Conservation (phyloP, 345 rosid species). For the Brassica cretica region DNA sequence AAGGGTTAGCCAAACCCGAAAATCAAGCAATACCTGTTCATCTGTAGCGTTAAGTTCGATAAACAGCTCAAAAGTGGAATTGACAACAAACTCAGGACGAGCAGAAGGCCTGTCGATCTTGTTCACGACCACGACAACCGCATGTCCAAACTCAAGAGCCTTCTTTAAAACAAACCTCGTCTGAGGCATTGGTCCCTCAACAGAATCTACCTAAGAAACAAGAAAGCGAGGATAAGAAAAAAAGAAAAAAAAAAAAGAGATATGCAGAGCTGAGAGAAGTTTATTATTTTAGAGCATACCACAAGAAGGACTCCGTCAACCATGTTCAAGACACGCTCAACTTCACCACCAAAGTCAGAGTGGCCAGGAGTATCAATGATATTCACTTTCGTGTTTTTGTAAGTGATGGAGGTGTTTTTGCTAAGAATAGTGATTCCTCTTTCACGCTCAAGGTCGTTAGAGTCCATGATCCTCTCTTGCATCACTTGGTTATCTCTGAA, state of each 20-base stretch:
- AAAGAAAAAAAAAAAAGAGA: constrained; percentile 13
- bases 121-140: constrained; percentile 94
- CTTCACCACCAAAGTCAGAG: constrained; percentile 99
- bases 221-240: neutral
- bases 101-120: constrained; percentile 97
- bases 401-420: constrained; percentile 92
- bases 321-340: constrained; percentile 97
- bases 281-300: constrained; percentile 35
- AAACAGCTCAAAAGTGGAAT: constrained; percentile 93
- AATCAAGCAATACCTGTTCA: constrained; percentile 69
- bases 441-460: constrained; percentile 93
- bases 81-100: constrained; percentile 89
- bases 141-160: constrained; percentile 95
- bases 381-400: constrained; percentile 81
- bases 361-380: constrained; percentile 98
- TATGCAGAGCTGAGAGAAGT: neutral
- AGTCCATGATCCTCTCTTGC: constrained; percentile 96
- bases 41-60: constrained; percentile 96
- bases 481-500: constrained; percentile 91
- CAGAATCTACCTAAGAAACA: constrained; percentile 81
- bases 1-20: constrained; percentile 2
- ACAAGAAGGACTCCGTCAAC: constrained; percentile 98
- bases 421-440: constrained; percentile 96
- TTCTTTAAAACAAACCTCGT: constrained; percentile 95
- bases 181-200: constrained; percentile 99